phyloP scores from a whole-genome alignment of 495 filamentous ascomycete genomes.

The Friedmanniomyces simplex region DNA sequence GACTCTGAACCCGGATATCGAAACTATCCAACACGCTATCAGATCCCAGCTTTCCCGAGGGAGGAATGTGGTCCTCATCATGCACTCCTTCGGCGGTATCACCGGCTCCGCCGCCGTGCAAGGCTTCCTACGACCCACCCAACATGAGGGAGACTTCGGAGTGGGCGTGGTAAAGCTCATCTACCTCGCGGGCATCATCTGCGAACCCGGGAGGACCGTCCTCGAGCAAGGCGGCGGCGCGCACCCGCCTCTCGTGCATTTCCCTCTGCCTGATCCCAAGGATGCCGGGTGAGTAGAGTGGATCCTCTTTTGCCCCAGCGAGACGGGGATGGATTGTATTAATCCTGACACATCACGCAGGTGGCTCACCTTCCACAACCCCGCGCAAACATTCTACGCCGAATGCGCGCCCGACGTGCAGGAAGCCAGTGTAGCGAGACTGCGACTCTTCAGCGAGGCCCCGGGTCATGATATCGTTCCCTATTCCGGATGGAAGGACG shows the following conservation, averaged over 20 bases:
- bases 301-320: too few relatives aligned
- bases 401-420: neutral
- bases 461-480: neutral
- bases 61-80: neutral
- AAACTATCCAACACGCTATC: neutral
- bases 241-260: neutral
- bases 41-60: neutral
- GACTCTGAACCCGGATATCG: neutral
- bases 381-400: neutral
- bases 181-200: slow-evolving; percentile 3
- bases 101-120: neutral
- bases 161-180: neutral
- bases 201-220: neutral
- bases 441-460: neutral
- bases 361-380: neutral
- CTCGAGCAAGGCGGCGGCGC: neutral
- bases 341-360: too few relatives aligned
- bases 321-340: too few relatives aligned
- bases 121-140: neutral
- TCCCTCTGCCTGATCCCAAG: neutral
- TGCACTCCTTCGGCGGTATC: slow-evolving; percentile 8
- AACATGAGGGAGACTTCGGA: neutral
- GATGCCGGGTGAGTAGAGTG: too few relatives aligned
- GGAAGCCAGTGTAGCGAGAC: neutral
- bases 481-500: slow-evolving; percentile 2